Evolutionary conservation across 2,329 filamentous ascomycete species (phyloP).

Genomic region (Ustulina deusta): DNA sequence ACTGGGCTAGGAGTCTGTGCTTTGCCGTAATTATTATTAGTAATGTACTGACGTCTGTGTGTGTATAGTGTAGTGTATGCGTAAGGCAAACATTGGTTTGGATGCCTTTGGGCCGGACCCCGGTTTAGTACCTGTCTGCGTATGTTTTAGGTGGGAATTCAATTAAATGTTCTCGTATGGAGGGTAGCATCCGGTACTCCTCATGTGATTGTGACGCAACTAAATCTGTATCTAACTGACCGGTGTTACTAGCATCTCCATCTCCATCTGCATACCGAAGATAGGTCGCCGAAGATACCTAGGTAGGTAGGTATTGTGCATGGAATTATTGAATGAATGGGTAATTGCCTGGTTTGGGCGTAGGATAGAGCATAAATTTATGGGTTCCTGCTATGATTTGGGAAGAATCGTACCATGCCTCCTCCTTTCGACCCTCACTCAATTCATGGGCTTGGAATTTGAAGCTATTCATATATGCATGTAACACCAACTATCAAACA

Average conservation of each 20-base stretch:
- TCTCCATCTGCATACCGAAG: too few species aligned
- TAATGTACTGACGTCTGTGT: conserved; percentile 9
- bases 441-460: neutral
- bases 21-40: conserved; percentile 18
- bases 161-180: neutral
- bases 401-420: too few species aligned
- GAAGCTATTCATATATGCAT: neutral
- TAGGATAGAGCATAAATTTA: neutral
- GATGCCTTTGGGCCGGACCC: neutral
- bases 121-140: neutral
- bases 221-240: neutral
- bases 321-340: too few species aligned
- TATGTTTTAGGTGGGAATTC: neutral
- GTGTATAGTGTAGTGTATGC: too few species aligned
- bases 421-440: neutral
- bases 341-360: neutral
- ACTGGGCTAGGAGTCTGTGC: neutral
- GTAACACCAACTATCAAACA: neutral
- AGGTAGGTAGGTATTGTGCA: neutral
- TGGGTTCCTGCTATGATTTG: neutral
- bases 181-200: neutral
- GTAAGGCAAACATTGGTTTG: conserved; percentile 16
- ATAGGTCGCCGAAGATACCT: too few species aligned
- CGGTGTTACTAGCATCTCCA: conserved; percentile 3
- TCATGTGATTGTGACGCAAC: conserved; percentile 19